Evolutionary conservation across 345 rosid species (phyloP), one percentile per base, ranked within the genome.

Genomic region (Brassica carinata): DNA sequence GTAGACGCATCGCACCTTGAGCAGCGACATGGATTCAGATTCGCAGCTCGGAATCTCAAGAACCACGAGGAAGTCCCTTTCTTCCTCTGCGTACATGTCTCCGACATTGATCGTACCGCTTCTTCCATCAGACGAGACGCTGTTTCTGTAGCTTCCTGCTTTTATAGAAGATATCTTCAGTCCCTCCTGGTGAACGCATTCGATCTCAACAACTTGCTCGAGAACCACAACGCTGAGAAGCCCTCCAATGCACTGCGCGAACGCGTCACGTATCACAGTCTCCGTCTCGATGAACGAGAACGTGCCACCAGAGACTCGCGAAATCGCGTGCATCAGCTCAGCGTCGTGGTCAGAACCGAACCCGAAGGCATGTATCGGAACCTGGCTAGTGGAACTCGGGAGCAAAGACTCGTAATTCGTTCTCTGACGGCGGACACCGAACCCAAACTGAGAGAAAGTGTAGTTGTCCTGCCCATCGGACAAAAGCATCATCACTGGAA

Each of bases 201-300:
- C 93, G 19, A 91, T 69, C 74, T 80, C 86, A 58, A 94, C 87
- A 45, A 62, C 79, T 17, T 89, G 84, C 66, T 90, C 97, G 81
- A 91, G 98, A 74, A 83, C 87, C 14, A 93, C 97, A 27, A 93
- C 97, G 67, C 97, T 95, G 71, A 95, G 83, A 78, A 95, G 89
- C 30, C 99, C 99, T 40, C 98, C 99, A 77, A 95, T 91, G 85
- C 99, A 95, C 61, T 95, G 99, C 8, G 99, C 99, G 86, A 95
- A 91, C 26, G 99, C 98, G 83, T 95, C 99, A 82, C 89, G 98
- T 57, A 95, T 91, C 79, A 87, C 90, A 76, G 80, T 83, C 83
- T 91, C 98, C 5, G 91, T 87, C 85, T 93, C 99, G 14, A 93
- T 90, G 80, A 96, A 96, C 36, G 99, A 93, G 85, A 96, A 96